These are phyloP conservation scores for Podaxis carcinomalis DNA, from an alignment of 768 basidiomycete genomes.

Conservation along the genomic window DNA sequence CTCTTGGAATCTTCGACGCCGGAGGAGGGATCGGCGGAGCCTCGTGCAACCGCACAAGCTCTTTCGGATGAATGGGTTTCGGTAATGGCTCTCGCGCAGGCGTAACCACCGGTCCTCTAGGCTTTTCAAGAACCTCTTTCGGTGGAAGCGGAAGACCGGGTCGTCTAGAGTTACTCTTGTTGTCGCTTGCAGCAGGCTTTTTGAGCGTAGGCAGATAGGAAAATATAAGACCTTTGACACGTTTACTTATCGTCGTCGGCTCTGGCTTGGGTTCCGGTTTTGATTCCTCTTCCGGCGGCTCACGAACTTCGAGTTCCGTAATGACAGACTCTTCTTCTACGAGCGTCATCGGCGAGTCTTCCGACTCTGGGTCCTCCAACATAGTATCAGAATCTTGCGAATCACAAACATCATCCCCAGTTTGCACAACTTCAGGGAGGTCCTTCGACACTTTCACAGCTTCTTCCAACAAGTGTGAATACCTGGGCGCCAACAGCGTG, in stretches of 20 bases:
- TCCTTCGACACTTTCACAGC: conserved; percentile 36
- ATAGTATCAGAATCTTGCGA: background rate
- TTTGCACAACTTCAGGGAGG: background rate
- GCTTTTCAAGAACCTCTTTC: conserved; percentile 41
- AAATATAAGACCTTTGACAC: conserved; percentile 53
- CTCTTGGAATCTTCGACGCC: conserved; percentile 40
- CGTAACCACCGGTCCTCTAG: conserved; percentile 54
- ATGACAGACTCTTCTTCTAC: background rate
- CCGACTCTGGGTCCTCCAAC: background rate
- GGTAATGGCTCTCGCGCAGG: conserved; percentile 49
- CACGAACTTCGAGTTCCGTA: background rate
- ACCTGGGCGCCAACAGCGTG: conserved; percentile 47
- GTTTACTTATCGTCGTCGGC: conserved; percentile 38
- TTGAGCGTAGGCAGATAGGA: conserved; percentile 56
- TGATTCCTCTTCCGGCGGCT: background rate
- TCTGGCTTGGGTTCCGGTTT: background rate
- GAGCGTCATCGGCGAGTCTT: conserved; percentile 5
- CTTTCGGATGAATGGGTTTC: conserved; percentile 51
- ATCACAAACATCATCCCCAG: background rate
- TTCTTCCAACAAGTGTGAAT: conserved; percentile 56
- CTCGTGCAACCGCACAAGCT: conserved; percentile 58
- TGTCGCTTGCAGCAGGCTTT: conserved; percentile 25
- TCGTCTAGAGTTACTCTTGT: conserved; percentile 17
- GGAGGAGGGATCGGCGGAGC: conserved; percentile 37
- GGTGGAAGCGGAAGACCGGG: conserved; percentile 56